Percentiles rank a stretch among this genome's conserved stretches.
These are phyloP conservation scores for Gynochthodes officinalis DNA, from an alignment of 257 asterid genomes.

Conservation along the genomic window DNA sequence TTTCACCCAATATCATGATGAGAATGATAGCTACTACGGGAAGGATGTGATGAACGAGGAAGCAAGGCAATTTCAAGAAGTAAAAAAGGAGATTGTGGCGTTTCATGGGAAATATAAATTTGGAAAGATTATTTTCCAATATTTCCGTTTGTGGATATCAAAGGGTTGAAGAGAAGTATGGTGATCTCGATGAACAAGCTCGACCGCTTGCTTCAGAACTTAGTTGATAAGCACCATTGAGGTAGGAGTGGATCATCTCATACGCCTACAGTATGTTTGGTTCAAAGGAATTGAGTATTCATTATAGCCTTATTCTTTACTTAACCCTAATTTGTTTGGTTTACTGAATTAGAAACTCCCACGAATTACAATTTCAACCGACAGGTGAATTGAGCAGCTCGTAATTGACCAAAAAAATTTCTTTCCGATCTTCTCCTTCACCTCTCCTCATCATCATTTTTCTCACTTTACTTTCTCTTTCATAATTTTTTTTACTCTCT, in stretches of 20 bases:
- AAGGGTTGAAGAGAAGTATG: slow-evolving; percentile 24
- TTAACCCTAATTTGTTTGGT: too few species aligned
- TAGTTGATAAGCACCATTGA: slow-evolving; percentile 22
- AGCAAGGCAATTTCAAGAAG: slow-evolving; percentile 17
- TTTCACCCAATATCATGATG: slow-evolving; percentile 27
- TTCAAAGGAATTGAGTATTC: too few species aligned
- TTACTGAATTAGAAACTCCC: too few species aligned
- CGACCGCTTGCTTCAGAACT: slow-evolving; percentile 17
- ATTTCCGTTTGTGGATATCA: slow-evolving; percentile 13
- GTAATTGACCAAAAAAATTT: too few species aligned
- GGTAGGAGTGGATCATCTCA: background rate
- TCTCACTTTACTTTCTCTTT: too few species aligned
- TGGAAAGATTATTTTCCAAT: slow-evolving; percentile 27
- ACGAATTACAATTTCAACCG: too few species aligned
- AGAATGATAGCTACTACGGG: slow-evolving; percentile 32
- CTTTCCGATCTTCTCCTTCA: too few species aligned
- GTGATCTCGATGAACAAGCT: background rate
- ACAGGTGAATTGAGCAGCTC: too few species aligned
- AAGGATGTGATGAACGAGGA: slow-evolving; percentile 22
- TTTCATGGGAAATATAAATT: slow-evolving; percentile 18
- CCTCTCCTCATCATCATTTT: too few species aligned
- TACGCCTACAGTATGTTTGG: too few species aligned
- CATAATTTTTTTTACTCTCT: too few species aligned
- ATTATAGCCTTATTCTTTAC: too few species aligned
- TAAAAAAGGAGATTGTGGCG: slow-evolving; percentile 18